phyloP scores from a whole-genome alignment of 495 filamentous ascomycete genomes.

The Aspergillus heteromorphus region DNA sequence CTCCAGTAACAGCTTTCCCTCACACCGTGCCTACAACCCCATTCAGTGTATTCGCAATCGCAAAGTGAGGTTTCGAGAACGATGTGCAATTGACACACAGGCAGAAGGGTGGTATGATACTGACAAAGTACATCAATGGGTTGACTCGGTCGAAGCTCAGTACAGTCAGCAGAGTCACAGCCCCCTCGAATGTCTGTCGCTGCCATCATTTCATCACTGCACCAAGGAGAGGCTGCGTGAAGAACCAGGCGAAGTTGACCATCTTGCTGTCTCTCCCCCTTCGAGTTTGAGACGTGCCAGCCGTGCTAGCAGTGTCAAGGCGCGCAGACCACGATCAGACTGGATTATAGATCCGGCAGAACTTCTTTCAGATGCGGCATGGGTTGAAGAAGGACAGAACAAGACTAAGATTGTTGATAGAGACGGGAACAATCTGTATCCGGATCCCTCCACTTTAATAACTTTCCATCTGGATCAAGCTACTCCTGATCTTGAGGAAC shows the following conservation, averaged over 20 bases:
- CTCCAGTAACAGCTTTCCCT: slow-evolving; percentile 8
- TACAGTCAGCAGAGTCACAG: slow-evolving; percentile 34
- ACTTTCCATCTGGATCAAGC: slow-evolving; percentile 15
- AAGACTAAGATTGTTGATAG: slow-evolving; percentile 70
- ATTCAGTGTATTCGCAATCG: slow-evolving; percentile 84
- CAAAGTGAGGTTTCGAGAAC: slow-evolving; percentile 68
- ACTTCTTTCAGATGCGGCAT: slow-evolving; percentile 76
- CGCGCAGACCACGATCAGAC: slow-evolving; percentile 64
- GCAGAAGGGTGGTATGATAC: slow-evolving; percentile 73
- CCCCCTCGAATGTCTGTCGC: slow-evolving; percentile 43
- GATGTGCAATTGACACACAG: slow-evolving; percentile 62
- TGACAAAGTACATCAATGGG: slow-evolving; percentile 63
- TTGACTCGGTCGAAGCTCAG: slow-evolving; percentile 58
- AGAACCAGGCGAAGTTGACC: slow-evolving; percentile 19
- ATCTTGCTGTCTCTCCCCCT: slow-evolving; percentile 27
- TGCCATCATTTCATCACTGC: slow-evolving; percentile 51
- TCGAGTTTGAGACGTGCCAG: slow-evolving; percentile 31
- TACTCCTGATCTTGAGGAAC: slow-evolving; percentile 8
- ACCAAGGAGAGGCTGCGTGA: slow-evolving; percentile 10
- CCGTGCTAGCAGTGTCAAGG: slow-evolving; percentile 40
- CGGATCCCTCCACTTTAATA: slow-evolving; percentile 29
- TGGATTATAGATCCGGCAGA: slow-evolving; percentile 76
- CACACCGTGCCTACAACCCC: slow-evolving; percentile 73
- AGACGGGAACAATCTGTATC: slow-evolving; percentile 65
- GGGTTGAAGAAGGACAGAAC: slow-evolving; percentile 74